Evolutionary conservation across 768 basidiomycete species (phyloP).

Genomic region (Podaxis sp.): DNA sequence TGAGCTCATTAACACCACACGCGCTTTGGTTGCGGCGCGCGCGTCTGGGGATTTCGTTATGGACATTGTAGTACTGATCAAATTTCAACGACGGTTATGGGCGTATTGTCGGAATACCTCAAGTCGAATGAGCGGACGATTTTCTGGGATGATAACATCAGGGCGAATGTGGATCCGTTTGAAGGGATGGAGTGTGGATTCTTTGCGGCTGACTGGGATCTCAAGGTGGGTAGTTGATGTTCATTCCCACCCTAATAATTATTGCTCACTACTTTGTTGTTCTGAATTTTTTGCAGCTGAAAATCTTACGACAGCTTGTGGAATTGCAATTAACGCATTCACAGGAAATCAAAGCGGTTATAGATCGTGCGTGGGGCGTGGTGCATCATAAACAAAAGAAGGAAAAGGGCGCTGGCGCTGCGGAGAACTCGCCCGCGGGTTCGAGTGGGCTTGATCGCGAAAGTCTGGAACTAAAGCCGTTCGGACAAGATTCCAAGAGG

Average conservation of each 20-base stretch:
- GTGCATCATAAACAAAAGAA: slow-evolving; percentile 85
- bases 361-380: slow-evolving; percentile 88
- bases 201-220: slow-evolving; percentile 78
- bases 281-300: slow-evolving; percentile 51
- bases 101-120: slow-evolving; percentile 69
- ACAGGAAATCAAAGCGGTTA: slow-evolving; percentile 62
- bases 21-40: background rate
- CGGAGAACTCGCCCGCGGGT: slow-evolving; percentile 35
- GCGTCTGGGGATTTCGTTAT: background rate
- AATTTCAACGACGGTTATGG: slow-evolving; percentile 73
- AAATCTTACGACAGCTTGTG: slow-evolving; percentile 79
- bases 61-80: slow-evolving; percentile 62
- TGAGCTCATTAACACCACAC: slow-evolving; percentile 15
- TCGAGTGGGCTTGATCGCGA: slow-evolving; percentile 69
- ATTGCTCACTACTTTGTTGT: background rate
- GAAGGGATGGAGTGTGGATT: slow-evolving; percentile 65
- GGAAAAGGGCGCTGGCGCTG: slow-evolving; percentile 57
- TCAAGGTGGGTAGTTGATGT: slow-evolving; percentile 53
- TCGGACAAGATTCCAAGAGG: slow-evolving; percentile 75
- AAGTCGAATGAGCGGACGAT: slow-evolving; percentile 72
- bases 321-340: slow-evolving; percentile 79
- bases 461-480: slow-evolving; percentile 61
- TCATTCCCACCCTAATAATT: slow-evolving; percentile 3
- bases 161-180: slow-evolving; percentile 75
- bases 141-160: slow-evolving; percentile 75